A percentile compares a stretch with the other conserved stretches of the same genome.
Conservation (phyloP, 805 yeast genomes). For the Torulaspora indica region DNA sequence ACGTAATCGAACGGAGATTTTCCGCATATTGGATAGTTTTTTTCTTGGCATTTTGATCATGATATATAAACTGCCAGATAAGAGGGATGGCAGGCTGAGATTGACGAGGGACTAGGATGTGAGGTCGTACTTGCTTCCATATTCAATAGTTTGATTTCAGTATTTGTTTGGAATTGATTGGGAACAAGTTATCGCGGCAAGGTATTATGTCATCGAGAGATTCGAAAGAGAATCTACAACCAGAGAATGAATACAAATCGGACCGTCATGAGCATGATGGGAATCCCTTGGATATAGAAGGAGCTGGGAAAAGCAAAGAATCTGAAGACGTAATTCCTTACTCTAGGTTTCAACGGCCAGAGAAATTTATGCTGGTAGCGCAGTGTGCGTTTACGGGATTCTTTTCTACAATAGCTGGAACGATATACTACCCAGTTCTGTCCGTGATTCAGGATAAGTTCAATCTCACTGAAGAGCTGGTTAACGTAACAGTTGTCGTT, state of each 20-base stretch:
- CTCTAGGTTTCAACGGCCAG: constrained; percentile 43
- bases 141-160: too few species aligned
- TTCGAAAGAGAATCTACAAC: neutral
- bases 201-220: neutral
- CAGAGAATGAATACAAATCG: neutral
- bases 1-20: neutral
- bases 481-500: constrained; percentile 70
- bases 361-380: constrained; percentile 40
- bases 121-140: too few species aligned
- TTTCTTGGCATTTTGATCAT: neutral
- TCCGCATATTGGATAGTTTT: neutral
- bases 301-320: too few species aligned
- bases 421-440: constrained; percentile 78
- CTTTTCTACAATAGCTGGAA: constrained; percentile 67
- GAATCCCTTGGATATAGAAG: too few species aligned
- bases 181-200: too few species aligned
- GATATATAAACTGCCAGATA: neutral
- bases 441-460: constrained; percentile 53
- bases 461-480: constrained; percentile 49
- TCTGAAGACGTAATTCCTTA: too few species aligned
- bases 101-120: too few species aligned
- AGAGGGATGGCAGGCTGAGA: neutral
- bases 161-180: too few species aligned
- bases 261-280: too few species aligned
- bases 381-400: constrained; percentile 47